Evolutionary conservation across 371 early-diverging fungal species (phyloP).

Genomic region (Chytridium lagenaria): DNA sequence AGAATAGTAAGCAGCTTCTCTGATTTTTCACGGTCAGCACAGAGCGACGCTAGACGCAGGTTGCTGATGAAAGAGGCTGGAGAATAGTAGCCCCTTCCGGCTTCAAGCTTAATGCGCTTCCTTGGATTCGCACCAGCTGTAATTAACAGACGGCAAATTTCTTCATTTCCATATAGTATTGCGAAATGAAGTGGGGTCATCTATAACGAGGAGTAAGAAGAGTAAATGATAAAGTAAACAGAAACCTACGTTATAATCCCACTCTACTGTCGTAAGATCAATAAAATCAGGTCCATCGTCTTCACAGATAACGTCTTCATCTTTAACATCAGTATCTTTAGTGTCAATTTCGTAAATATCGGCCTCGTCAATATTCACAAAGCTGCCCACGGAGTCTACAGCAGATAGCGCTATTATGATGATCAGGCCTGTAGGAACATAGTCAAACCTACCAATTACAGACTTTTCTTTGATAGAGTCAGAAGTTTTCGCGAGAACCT

Average conservation of each 20-base stretch:
- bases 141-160: slow-evolving; percentile 26
- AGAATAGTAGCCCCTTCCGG: background rate
- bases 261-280: slow-evolving; percentile 38
- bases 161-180: slow-evolving; percentile 34
- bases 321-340: slow-evolving; percentile 18
- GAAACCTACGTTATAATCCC: slow-evolving; percentile 40
- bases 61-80: slow-evolving; percentile 3
- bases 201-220: background rate
- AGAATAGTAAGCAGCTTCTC: slow-evolving; percentile 15
- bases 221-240: background rate
- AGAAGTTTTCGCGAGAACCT: background rate
- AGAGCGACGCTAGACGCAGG: slow-evolving; percentile 24
- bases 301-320: slow-evolving; percentile 3
- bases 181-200: slow-evolving; percentile 38
- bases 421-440: background rate
- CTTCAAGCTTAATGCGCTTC: background rate
- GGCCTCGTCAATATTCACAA: background rate
- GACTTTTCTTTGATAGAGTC: background rate
- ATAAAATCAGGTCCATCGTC: slow-evolving; percentile 40
- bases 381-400: background rate
- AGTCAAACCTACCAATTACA: background rate
- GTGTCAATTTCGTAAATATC: slow-evolving; percentile 9
- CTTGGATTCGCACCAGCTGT: slow-evolving; percentile 27
- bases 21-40: slow-evolving; percentile 16
- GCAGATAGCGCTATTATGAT: background rate